Conservation (phyloP, 1,284 basidiomycete genomes). For the Cryptococcus deneoformans region DNA sequence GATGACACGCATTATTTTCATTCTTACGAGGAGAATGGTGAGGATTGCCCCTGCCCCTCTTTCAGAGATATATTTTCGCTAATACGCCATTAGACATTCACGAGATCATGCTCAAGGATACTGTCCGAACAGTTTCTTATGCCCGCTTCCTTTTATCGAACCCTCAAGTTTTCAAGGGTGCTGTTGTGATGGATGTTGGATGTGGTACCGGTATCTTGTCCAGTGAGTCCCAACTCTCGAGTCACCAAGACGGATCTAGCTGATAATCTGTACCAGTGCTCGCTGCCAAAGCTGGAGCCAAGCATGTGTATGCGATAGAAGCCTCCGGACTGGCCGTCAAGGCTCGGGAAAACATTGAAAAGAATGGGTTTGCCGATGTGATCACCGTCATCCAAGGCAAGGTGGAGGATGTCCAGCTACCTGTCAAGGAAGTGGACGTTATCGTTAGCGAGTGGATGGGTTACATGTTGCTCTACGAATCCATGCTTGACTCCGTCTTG, state of each 20-base stretch:
- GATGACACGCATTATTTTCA: conserved; percentile 95
- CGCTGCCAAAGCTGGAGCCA: conserved; percentile 77
- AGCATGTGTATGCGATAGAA: conserved; percentile 90
- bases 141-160: conserved; percentile 68
- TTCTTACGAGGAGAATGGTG: conserved; percentile 88
- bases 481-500: conserved; percentile 95
- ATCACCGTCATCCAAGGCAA: conserved; percentile 86
- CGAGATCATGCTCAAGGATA: conserved; percentile 68
- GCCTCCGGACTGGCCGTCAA: conserved; percentile 83
- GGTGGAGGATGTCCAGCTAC: conserved; percentile 73
- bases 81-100: conserved; percentile 58
- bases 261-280: conserved; percentile 56
- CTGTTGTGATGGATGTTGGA: conserved; percentile 90
- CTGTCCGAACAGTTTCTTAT: conserved; percentile 89
- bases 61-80: neutral
- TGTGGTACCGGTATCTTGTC: conserved; percentile 93
- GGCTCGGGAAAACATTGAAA: conserved; percentile 74
- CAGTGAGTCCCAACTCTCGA: conserved; percentile 28
- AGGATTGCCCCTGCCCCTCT: conserved; percentile 14
- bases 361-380: conserved; percentile 70
- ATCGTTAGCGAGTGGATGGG: conserved; percentile 99
- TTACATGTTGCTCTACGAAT: conserved; percentile 88
- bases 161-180: conserved; percentile 68
- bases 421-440: conserved; percentile 77
- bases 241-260: too few species aligned